A percentile compares a stretch with the other conserved stretches of the same genome.
Evolutionary conservation across 805 yeast species (phyloP).

Genomic region (Lipomyces mesembrius): DNA sequence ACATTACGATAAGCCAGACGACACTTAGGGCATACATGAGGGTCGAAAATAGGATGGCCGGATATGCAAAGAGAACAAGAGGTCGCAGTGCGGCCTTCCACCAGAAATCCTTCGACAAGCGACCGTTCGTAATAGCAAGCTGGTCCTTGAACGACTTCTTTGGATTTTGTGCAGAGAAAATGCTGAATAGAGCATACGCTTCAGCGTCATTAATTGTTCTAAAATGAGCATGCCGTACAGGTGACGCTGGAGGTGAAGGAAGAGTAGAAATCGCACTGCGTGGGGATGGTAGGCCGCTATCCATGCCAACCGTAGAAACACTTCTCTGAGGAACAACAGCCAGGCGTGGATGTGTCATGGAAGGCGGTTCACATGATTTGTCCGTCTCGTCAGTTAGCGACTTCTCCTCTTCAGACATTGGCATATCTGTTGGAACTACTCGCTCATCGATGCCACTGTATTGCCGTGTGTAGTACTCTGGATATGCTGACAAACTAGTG

Average conservation of each 20-base stretch:
- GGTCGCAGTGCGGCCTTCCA: slow-evolving; percentile 63
- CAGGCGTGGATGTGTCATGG: background rate
- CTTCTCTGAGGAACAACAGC: background rate
- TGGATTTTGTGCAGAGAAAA: slow-evolving; percentile 17
- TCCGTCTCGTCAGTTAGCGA: background rate
- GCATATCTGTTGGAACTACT: background rate
- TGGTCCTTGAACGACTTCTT: slow-evolving; percentile 44
- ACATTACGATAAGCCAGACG: slow-evolving; percentile 66
- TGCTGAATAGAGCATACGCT: slow-evolving; percentile 4
- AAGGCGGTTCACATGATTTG: background rate
- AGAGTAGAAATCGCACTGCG: background rate
- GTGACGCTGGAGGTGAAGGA: slow-evolving; percentile 8
- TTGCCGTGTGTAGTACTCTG: background rate
- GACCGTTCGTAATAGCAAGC: slow-evolving; percentile 54
- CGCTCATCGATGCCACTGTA: slow-evolving; percentile 7
- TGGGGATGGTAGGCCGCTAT: background rate
- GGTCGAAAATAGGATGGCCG: slow-evolving; percentile 57
- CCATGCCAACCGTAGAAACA: background rate
- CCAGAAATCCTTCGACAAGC: slow-evolving; percentile 56
- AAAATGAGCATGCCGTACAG: slow-evolving; percentile 8
- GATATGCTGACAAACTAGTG: background rate
- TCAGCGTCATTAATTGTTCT: background rate
- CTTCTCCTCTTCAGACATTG: background rate
- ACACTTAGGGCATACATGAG: slow-evolving; percentile 61
- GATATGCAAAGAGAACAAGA: slow-evolving; percentile 55